Evolutionary conservation across 257 asterid species (phyloP).

Genomic region (Pogostemon cablin): DNA sequence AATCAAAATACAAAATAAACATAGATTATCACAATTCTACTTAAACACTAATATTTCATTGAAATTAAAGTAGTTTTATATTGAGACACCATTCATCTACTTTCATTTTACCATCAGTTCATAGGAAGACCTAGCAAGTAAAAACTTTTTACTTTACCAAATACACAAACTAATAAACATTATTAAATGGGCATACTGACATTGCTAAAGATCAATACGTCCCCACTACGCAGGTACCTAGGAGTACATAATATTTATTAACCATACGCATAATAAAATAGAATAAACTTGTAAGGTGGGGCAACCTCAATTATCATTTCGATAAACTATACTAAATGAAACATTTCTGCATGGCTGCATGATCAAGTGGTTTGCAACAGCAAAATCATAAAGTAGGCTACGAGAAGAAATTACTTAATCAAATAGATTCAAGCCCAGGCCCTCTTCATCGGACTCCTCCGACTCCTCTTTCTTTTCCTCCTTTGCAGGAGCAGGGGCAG

Average conservation of each 20-base stretch:
- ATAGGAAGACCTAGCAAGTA: no score
- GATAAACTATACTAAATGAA: background rate
- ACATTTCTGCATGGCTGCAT: background rate
- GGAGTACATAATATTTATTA: background rate
- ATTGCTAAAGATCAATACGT: no score
- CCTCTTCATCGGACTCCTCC: conserved; percentile 73
- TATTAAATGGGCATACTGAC: no score
- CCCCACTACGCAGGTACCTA: no score
- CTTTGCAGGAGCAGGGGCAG: conserved; percentile 53
- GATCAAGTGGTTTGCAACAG: background rate
- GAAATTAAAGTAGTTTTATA: no score
- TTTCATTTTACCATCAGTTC: no score
- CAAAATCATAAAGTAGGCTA: background rate
- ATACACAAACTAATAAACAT: no score
- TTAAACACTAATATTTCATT: no score
- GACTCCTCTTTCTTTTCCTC: conserved; percentile 82
- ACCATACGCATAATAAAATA: background rate
- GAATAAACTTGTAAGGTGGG: background rate
- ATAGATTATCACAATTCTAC: no score
- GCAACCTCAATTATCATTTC: background rate
- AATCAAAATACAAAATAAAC: no score
- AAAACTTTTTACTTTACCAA: no score
- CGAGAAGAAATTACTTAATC: conserved; percentile 40
- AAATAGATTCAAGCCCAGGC: conserved; percentile 62
- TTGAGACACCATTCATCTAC: no score